Evolutionary conservation across 352 stramenopile species (phyloP).

Genomic region (Phytophthora parvispora): DNA sequence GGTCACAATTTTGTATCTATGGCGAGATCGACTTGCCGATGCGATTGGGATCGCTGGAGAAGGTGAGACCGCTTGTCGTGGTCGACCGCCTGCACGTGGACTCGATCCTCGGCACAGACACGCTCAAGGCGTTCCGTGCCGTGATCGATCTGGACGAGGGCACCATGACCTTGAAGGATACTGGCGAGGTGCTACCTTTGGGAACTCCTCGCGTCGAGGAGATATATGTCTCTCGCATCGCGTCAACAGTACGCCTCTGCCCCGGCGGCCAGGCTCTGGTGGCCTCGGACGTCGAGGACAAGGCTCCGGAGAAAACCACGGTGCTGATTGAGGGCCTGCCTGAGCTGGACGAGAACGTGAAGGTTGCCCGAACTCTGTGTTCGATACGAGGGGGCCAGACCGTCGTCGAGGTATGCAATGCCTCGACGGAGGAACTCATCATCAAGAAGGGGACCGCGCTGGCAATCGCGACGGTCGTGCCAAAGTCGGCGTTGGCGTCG

Average conservation of each 20-base stretch:
- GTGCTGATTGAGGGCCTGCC: background rate
- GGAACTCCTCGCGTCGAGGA: background rate
- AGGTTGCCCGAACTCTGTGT: slow-evolving; percentile 1
- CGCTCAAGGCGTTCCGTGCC: background rate
- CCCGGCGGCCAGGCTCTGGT: background rate
- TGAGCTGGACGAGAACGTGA: background rate
- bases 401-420: background rate
- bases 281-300: background rate
- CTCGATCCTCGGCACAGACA: background rate
- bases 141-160: slow-evolving; percentile 8
- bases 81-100: background rate
- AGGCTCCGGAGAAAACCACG: background rate
- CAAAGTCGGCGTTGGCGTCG: slow-evolving; percentile 5
- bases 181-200: slow-evolving; percentile 6
- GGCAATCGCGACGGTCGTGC: background rate
- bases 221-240: background rate
- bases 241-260: background rate
- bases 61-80: background rate
- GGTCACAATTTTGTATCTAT: too few species aligned
- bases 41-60: background rate
- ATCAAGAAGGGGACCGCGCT: background rate
- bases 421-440: background rate
- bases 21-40: background rate
- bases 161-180: background rate
- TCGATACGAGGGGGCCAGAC: background rate